Percentiles rank a stretch among this genome's conserved stretches.
These are phyloP conservation scores for Fusarium sp. DNA, from an alignment of 2,329 filamentous ascomycete species.

Conservation along the genomic window DNA sequence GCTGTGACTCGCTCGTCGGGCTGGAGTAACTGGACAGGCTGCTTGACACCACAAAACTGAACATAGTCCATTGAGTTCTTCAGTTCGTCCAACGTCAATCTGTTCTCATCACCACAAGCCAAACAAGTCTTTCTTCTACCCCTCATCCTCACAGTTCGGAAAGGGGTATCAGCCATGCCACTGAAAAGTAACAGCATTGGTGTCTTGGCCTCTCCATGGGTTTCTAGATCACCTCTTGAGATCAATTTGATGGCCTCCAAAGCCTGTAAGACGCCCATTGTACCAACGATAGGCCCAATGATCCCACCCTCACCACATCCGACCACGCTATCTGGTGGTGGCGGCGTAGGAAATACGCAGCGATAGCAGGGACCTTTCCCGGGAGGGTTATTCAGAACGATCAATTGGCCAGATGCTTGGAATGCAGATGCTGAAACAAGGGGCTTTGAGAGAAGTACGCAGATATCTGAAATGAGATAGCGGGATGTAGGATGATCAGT, in stretches of 20 bases:
- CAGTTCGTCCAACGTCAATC: constrained; percentile 70
- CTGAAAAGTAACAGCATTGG: constrained; percentile 60
- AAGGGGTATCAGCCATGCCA: constrained; percentile 57
- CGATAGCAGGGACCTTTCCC: constrained; percentile 86
- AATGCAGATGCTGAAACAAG: constrained; percentile 91
- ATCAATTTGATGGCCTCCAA: constrained; percentile 90
- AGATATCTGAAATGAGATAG: constrained; percentile 92
- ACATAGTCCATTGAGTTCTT: constrained; percentile 78
- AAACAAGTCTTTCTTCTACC: constrained; percentile 75
- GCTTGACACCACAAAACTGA: constrained; percentile 78
- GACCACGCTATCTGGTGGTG: constrained; percentile 81
- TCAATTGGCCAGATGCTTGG: constrained; percentile 87
- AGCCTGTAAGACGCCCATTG: constrained; percentile 93
- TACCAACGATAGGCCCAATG: constrained; percentile 88
- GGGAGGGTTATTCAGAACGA: constrained; percentile 85
- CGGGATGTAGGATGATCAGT: constrained; percentile 92
- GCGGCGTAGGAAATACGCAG: constrained; percentile 89
- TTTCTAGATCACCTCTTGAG: constrained; percentile 50
- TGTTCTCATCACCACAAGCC: constrained; percentile 72
- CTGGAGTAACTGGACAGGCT: constrained; percentile 64
- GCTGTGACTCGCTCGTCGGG: constrained; percentile 75
- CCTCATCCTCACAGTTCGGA: constrained; percentile 80
- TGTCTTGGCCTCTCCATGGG: constrained; percentile 27
- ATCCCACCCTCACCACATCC: constrained; percentile 95
- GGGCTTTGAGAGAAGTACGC: constrained; percentile 79